phyloP scores from a whole-genome alignment of 2,329 filamentous ascomycete genomes.

The Fusarium cyanostomum region DNA sequence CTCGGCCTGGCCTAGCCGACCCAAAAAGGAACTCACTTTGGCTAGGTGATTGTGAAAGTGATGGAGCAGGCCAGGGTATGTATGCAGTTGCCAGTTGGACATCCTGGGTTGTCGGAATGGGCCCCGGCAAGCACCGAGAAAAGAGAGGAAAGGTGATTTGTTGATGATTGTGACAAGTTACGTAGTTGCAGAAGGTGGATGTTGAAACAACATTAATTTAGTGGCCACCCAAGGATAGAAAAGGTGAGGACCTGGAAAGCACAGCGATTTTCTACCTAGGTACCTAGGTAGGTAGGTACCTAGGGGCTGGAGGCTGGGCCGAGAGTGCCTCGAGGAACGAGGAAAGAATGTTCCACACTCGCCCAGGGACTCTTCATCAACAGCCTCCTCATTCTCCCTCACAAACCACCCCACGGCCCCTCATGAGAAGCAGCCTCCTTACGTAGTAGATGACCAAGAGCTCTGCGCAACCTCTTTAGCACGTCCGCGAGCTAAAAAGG shows the following conservation, averaged over 20 bases:
- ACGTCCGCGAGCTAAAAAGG: slow-evolving; percentile 5
- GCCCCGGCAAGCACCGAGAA: slow-evolving; percentile 15
- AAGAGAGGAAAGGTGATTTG: slow-evolving; percentile 30
- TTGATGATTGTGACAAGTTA: slow-evolving; percentile 26
- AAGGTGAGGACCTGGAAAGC: slow-evolving; percentile 3
- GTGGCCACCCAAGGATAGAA: slow-evolving; percentile 2
- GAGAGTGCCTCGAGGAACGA: not conserved
- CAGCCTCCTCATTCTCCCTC: slow-evolving; percentile 1
- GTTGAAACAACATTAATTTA: slow-evolving; percentile 30
- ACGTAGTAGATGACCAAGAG: not conserved
- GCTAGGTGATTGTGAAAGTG: slow-evolving; percentile 24
- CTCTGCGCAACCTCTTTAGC: slow-evolving; percentile 1
- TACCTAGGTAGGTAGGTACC: not conserved
- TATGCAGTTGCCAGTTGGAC: slow-evolving; percentile 17
- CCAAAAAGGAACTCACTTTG: slow-evolving; percentile 2
- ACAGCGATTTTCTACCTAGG: slow-evolving; percentile 3
- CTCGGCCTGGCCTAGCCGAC: slow-evolving; percentile 23
- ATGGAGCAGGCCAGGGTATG: slow-evolving; percentile 21
- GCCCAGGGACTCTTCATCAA: slow-evolving; percentile 20
- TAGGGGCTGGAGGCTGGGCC: not conserved
- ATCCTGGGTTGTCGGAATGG: slow-evolving; percentile 13
- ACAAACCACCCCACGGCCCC: not conserved
- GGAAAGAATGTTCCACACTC: slow-evolving; percentile 8
- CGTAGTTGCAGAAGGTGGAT: slow-evolving; percentile 16
- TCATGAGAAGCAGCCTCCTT: not conserved